Evolutionary conservation across 768 basidiomycete species (phyloP), one percentile per base, ranked within the genome.

Genomic region (Hortiboletus campestris): DNA sequence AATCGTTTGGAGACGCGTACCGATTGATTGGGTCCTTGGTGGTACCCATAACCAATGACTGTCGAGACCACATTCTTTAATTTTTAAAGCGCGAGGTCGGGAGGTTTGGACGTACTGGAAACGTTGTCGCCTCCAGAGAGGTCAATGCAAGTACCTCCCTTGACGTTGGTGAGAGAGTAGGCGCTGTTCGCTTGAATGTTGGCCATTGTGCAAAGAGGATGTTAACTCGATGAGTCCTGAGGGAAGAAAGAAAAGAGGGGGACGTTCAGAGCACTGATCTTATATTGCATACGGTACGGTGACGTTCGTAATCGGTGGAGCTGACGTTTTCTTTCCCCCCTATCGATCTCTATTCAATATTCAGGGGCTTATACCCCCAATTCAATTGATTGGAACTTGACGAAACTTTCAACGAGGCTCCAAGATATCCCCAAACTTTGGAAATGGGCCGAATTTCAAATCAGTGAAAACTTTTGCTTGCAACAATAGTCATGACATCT

Each of bases 81-180:
- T 45, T 13, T 19, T n/a, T 10, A 36, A 31, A 13, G 34, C 7
- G 1, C 13, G 19, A 25, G 4, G 4, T 9, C 11, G 6, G 7
- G 6, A 10, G 10, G 2, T 0, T n/a, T 6, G 39, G 6, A 70
- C 79, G 28, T 55, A 81, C 81, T 74, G 46, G 80, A 74, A 9
- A 44, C 64, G 55, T 80, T 75, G 63, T 85, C 83, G 9, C 55
- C 71, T 4, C 77, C 82, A 17, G 84, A 85, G 53, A 85, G 74
- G 61, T 86, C 83, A 25, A 84, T 58, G 28, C 75, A 80, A 6
- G 79, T 85, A 3, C 76, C 76, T 9, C 76, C 72, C 67, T 82
- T 78, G 62, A 68, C 75, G 67, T 86, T 86, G 39, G 65, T 71
- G 60, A 86, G 74, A 34, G 60, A 73, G 70, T 81, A 85, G 0